Evolutionary conservation across 2,329 filamentous ascomycete genomes (phyloP), one percentile per base, ranked within the genome.

Genomic region (Zasmidium angulare): DNA sequence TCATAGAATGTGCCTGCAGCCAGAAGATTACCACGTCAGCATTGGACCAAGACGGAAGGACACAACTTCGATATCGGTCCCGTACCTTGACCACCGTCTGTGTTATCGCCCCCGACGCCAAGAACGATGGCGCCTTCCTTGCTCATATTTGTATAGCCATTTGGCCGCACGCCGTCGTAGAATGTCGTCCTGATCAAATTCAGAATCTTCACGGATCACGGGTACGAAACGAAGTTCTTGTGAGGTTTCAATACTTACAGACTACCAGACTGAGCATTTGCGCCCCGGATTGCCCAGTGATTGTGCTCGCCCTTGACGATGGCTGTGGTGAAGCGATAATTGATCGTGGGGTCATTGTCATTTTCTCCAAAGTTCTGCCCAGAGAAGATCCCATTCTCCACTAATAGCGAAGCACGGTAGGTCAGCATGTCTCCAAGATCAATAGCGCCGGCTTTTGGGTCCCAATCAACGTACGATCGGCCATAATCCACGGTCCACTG

Each of bases 81-180:
- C 26, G 26, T 11, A 29, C 26, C 26, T 29, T 29, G 6, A 29
- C 26, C 26, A 11, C 26, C 26, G 26, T 29, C 26, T 11, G 26
- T 29, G 11, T 29, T 29, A 29, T 88, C 86, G 9, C 86, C 86
- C 19, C 86, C 86, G 56, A 87, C 87, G 14, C 86, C 86, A 17
- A 88, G 83, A 60, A 88, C 80, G 52, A 88, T 86, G 57, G 85
- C 81, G 12, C 85, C 85, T 68, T 88, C 85, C 63, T 87, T 86
- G 62, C 67, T 76, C 86, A 88, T 88, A 0, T 75, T 72, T 69
- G 85, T 81, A 73, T 88, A 88, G 17, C 24, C 50, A 7, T 55
- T 77, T 4, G 85, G 86, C 1, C 85, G 82, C 1, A 66, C 74
- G 9, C 86, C 86, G 61, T 72, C 81, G 67, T 84, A 88, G 73